Evolutionary conservation across 352 stramenopile genomes (phyloP).

Genomic region (Phytophthora idaei): DNA sequence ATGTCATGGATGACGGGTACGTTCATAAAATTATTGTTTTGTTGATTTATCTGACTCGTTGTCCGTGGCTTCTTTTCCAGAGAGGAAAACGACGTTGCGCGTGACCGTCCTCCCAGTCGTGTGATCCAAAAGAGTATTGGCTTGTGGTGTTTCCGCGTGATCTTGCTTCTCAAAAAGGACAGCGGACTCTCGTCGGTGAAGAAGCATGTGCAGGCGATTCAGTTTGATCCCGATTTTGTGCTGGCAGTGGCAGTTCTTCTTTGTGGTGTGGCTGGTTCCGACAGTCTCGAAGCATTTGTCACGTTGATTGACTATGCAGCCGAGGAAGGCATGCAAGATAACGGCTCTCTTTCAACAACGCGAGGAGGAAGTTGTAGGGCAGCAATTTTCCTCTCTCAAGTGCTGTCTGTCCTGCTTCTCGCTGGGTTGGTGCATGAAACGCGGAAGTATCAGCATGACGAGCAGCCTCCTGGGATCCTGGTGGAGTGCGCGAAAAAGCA

Average conservation of each 20-base stretch:
- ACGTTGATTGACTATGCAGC: conserved; percentile 60
- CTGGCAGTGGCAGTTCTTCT: conserved; percentile 64
- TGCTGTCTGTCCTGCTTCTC: conserved; percentile 49
- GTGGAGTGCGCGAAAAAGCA: conserved; percentile 49
- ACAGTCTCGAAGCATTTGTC: conserved; percentile 63
- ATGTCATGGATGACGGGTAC: conserved; percentile 54
- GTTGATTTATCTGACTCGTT: conserved; percentile 8
- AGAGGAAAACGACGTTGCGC: conserved; percentile 32
- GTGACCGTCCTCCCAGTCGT: conserved; percentile 32
- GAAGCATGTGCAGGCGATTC: conserved; percentile 44
- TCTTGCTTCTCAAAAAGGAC: conserved; percentile 82
- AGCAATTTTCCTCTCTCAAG: conserved; percentile 61
- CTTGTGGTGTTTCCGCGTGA: conserved; percentile 75
- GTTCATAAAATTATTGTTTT: conserved; percentile 3
- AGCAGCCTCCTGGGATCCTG: conserved; percentile 55
- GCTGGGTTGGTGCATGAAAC: conserved; percentile 59
- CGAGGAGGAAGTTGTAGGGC: conserved; percentile 34
- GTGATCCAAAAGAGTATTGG: conserved; percentile 46
- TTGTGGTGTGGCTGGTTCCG: conserved; percentile 56
- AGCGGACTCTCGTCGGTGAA: conserved; percentile 64
- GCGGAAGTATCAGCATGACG: conserved; percentile 55
- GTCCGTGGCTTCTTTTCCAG: conserved; percentile 18
- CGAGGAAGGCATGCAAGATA: conserved; percentile 44
- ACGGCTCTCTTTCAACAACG: conserved; percentile 25
- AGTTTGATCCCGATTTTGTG: conserved; percentile 73